phyloP scores from a whole-genome alignment of 2,329 filamentous ascomycete genomes.

The Talaromyces sp. region DNA sequence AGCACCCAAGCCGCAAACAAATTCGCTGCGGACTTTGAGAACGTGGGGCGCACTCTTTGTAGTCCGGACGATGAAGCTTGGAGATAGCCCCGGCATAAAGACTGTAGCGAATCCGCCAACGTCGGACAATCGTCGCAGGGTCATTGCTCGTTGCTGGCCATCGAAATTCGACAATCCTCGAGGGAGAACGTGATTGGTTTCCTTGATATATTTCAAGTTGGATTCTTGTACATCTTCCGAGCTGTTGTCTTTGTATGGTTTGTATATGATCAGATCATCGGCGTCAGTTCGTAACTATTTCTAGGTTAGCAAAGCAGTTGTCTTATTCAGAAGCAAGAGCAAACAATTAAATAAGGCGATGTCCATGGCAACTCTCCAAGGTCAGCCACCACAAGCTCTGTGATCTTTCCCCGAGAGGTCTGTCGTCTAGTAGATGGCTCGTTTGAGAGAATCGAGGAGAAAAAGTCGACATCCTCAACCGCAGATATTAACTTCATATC shows the following conservation, averaged over 20 bases:
- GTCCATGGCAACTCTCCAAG: slow-evolving; percentile 68
- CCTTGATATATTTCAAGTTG: slow-evolving; percentile 68
- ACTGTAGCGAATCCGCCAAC: slow-evolving; percentile 75
- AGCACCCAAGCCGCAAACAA: slow-evolving; percentile 64
- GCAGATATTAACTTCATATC: slow-evolving; percentile 68
- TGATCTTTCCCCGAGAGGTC: slow-evolving; percentile 64
- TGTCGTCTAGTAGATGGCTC: slow-evolving; percentile 66
- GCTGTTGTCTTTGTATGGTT: slow-evolving; percentile 57
- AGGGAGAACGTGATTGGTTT: slow-evolving; percentile 62
- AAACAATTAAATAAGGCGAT: slow-evolving; percentile 74
- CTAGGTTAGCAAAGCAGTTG: slow-evolving; percentile 3
- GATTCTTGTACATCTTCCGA: slow-evolving; percentile 9
- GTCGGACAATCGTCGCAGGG: slow-evolving; percentile 39
- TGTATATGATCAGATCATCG: slow-evolving; percentile 82
- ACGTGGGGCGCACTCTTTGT: slow-evolving; percentile 71
- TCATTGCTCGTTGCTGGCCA: slow-evolving; percentile 30
- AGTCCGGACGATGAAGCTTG: slow-evolving; percentile 77
- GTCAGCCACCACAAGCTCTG: slow-evolving; percentile 77
- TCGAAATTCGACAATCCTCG: slow-evolving; percentile 43
- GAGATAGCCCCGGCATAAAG: slow-evolving; percentile 73
- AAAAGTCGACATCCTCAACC: slow-evolving; percentile 69
- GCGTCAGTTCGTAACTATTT: slow-evolving; percentile 65
- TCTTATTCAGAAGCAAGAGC: slow-evolving; percentile 22
- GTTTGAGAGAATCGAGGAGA: slow-evolving; percentile 68
- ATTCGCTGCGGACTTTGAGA: slow-evolving; percentile 62